Percentiles rank a stretch among this genome's conserved stretches.
These are phyloP conservation scores for Inga oerstediana DNA, from an alignment of 306 rosid species.

Conservation along the genomic window DNA sequence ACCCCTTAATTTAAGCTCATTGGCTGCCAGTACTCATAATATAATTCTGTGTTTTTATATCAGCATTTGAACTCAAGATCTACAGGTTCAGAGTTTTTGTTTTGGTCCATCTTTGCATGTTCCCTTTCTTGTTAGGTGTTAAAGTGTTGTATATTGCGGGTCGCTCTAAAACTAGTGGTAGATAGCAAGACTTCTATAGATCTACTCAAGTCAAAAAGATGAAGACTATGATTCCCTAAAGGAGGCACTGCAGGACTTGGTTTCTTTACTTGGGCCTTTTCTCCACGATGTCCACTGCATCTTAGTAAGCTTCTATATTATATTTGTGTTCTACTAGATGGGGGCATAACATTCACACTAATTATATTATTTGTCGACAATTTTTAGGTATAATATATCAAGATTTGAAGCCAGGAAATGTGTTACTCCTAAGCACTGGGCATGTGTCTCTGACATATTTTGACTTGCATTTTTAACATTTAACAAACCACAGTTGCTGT, in stretches of 20 bases:
- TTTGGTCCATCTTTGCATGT: too few relatives aligned
- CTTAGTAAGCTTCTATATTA: conserved; percentile 50
- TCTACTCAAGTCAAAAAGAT: conserved; percentile 59
- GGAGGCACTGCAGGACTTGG: too few relatives aligned
- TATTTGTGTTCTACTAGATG: neutral
- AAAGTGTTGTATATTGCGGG: conserved; percentile 46
- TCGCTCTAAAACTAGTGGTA: conserved; percentile 76
- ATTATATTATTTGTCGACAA: conserved; percentile 24
- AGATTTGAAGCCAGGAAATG: conserved; percentile 71
- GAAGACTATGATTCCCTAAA: conserved; percentile 47
- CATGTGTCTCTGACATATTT: too few relatives aligned
- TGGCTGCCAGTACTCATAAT: too few relatives aligned
- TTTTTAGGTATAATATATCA: conserved; percentile 57
- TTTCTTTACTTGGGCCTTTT: conserved; percentile 56
- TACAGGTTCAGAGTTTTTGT: too few relatives aligned
- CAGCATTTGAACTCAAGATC: too few relatives aligned
- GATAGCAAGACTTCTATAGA: conserved; percentile 56
- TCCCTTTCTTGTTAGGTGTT: too few relatives aligned
- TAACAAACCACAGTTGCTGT: too few relatives aligned
- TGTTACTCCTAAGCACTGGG: conserved; percentile 62
- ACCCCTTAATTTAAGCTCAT: too few relatives aligned
- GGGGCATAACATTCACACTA: conserved; percentile 9
- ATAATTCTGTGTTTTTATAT: too few relatives aligned
- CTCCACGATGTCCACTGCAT: conserved; percentile 68
- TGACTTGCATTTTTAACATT: too few relatives aligned